phyloP scores from a whole-genome alignment of 176 grass and related monocot genomes.

The Musa beccarii region DNA sequence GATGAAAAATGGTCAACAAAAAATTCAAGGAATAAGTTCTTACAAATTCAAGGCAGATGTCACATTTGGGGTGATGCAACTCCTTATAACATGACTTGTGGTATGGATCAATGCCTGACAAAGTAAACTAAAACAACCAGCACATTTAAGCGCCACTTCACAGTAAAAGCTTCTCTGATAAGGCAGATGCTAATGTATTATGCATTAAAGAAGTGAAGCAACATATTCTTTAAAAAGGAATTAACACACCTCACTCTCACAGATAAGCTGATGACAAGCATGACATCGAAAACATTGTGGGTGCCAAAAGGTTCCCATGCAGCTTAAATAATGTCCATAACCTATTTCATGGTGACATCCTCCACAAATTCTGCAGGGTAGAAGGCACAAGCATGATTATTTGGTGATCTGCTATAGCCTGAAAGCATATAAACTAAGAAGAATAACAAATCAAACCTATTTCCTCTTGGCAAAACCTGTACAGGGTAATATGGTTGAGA shows the following conservation, averaged over 20 bases:
- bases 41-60: slow-evolving; percentile 97
- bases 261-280: slow-evolving; percentile 54
- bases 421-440: slow-evolving; percentile 1
- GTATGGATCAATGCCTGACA: slow-evolving; percentile 66
- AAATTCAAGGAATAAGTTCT: slow-evolving; percentile 21
- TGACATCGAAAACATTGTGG: slow-evolving; percentile 71
- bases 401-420: not conserved
- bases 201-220: not conserved
- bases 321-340: slow-evolving; percentile 90
- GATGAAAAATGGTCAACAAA: not conserved
- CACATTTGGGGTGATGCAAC: slow-evolving; percentile 90
- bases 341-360: slow-evolving; percentile 82
- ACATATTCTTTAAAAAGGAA: not conserved
- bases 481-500: slow-evolving; percentile 48
- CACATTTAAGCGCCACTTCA: not conserved
- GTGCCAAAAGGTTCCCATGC: slow-evolving; percentile 94
- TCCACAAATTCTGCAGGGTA: slow-evolving; percentile 54
- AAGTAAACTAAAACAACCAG: slow-evolving; percentile 63
- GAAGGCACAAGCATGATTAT: not conserved
- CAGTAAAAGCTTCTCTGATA: not conserved
- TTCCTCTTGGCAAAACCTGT: slow-evolving; percentile 50
- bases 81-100: slow-evolving; percentile 96
- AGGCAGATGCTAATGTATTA: too few relatives aligned
- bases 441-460: slow-evolving; percentile 41
- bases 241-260: slow-evolving; percentile 54